Evolutionary conservation across 2,329 filamentous ascomycete species (phyloP).

Genomic region (Ramularia endophylla): DNA sequence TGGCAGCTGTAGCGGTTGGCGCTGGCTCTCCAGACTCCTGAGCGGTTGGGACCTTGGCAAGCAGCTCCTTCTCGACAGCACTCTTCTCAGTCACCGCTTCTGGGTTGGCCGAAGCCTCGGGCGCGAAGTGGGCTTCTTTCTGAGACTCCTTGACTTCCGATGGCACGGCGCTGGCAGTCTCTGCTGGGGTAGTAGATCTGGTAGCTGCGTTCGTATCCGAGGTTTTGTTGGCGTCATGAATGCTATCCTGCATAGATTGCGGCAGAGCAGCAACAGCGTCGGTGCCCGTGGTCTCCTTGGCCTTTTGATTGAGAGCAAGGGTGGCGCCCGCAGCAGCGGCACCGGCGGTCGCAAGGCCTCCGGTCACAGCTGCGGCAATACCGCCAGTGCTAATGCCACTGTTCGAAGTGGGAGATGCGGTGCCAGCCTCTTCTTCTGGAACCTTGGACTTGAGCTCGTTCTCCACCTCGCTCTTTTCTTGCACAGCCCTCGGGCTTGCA

Average conservation of each 20-base stretch:
- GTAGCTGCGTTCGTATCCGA: conserved; percentile 1
- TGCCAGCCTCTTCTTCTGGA: conserved; percentile 33
- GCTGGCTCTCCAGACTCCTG: conserved; percentile 41
- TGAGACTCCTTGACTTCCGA: conserved; percentile 26
- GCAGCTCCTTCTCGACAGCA: conserved; percentile 65
- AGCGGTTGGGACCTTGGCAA: conserved; percentile 50
- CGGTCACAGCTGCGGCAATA: conserved; percentile 36
- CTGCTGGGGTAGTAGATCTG: conserved; percentile 6
- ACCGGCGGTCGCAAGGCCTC: conserved; percentile 34
- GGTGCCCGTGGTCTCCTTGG: conserved; percentile 36
- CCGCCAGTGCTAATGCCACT: conserved; percentile 22
- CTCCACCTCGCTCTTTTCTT: conserved; percentile 66
- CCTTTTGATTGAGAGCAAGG: conserved; percentile 32
- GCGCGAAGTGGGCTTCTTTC: conserved; percentile 39
- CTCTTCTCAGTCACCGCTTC: conserved; percentile 70
- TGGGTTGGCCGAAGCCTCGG: conserved; percentile 66
- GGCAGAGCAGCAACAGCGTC: conserved; percentile 43
- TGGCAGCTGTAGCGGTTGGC: conserved; percentile 35
- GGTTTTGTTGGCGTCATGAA: conserved; percentile 26
- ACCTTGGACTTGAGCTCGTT: conserved; percentile 64
- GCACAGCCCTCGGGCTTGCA: conserved; percentile 57
- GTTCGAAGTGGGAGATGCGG: conserved; percentile 4
- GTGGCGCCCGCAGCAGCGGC: conserved; percentile 39
- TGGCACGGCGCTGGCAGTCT: conserved; percentile 20
- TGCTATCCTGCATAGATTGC: conserved; percentile 41